Conservation (phyloP, 768 basidiomycete species). For the Pisolithus tinctorius region DNA sequence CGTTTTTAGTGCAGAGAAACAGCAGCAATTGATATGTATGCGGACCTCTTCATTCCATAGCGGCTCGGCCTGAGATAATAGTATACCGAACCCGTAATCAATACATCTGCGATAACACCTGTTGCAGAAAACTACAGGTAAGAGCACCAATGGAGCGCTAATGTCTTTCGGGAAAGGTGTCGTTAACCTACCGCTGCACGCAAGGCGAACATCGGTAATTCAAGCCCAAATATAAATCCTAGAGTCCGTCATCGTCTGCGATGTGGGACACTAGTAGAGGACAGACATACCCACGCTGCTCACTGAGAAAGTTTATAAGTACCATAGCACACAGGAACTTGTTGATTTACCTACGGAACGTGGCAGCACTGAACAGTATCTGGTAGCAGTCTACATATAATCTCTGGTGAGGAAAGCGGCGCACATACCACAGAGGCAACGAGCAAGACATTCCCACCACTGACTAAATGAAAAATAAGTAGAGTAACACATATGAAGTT, state of each 20-base stretch:
- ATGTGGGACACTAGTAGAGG: too few relatives aligned
- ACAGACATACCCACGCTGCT: neutral
- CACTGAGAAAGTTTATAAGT: neutral
- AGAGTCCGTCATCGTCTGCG: neutral
- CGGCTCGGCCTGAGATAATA: slow-evolving; percentile 5
- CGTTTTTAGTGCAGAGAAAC: neutral
- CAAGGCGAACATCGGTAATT: neutral
- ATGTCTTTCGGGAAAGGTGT: neutral
- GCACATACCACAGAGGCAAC: slow-evolving; percentile 1
- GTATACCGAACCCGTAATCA: slow-evolving; percentile 3
- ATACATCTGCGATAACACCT: neutral
- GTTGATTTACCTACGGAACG: neutral
- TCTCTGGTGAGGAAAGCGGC: too few relatives aligned
- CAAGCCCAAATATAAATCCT: neutral
- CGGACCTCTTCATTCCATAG: slow-evolving; percentile 1
- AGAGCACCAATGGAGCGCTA: neutral
- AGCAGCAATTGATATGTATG: neutral
- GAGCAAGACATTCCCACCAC: slow-evolving; percentile 1
- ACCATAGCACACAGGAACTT: neutral
- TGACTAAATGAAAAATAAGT: neutral
- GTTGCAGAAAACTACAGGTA: neutral
- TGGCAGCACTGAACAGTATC: neutral
- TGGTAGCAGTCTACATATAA: neutral
- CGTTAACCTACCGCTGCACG: neutral
- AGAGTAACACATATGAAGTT: neutral